phyloP scores from a whole-genome alignment of 2,329 filamentous ascomycete species.

The Orbilia javanica region DNA sequence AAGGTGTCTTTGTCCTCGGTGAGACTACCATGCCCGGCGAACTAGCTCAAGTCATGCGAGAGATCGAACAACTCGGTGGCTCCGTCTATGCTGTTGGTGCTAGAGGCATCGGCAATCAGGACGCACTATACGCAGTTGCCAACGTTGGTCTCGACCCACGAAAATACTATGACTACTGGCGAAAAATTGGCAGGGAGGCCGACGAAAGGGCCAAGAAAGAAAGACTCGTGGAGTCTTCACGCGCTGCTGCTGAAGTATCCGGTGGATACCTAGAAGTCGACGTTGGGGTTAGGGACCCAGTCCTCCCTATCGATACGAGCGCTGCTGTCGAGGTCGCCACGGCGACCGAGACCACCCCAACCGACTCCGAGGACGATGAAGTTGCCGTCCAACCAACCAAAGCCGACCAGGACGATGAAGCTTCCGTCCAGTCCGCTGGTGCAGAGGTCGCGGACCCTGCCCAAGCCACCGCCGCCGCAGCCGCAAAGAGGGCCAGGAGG shows the following conservation, averaged over 20 bases:
- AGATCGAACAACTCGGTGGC: constrained; percentile 17
- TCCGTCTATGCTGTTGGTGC: constrained; percentile 25
- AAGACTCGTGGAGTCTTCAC: background rate
- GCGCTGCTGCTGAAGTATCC: constrained; percentile 4
- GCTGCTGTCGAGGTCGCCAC: background rate
- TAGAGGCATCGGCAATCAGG: constrained; percentile 19
- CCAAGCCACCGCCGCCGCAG: background rate
- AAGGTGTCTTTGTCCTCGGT: constrained; percentile 44
- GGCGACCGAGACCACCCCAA: too few relatives aligned
- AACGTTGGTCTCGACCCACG: constrained; percentile 38
- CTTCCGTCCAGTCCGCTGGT: background rate
- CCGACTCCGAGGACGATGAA: too few relatives aligned
- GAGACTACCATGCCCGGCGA: constrained; percentile 33
- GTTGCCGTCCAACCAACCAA: background rate
- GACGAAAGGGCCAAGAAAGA: constrained; percentile 9
- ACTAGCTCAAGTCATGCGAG: constrained; percentile 6
- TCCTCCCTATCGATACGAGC: background rate
- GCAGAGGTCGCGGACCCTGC: background rate
- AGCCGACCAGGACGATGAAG: background rate
- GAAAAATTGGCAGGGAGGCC: background rate
- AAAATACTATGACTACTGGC: constrained; percentile 47
- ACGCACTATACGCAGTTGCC: constrained; percentile 32
- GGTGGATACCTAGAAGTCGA: constrained; percentile 17
- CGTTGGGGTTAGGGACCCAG: background rate
- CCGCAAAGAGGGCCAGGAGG: background rate